Conservation (phyloP, 345 rosid species). For the Rhizophora mangle region DNA sequence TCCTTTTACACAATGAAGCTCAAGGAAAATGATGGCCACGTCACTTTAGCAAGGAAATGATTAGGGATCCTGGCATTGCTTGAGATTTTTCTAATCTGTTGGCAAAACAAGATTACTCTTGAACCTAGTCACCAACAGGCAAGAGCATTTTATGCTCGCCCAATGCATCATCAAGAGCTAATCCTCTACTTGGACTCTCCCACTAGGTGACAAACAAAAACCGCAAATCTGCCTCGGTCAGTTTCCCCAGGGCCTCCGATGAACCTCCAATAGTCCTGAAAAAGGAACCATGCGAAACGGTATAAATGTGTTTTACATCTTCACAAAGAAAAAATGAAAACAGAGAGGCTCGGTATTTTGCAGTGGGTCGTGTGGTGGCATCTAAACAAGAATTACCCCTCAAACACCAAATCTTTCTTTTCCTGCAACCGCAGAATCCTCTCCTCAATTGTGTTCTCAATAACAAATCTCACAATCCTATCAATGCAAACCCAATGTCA, state of each 20-base stretch:
- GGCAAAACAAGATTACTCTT: no score
- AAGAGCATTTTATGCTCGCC: no score
- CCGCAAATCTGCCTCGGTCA: constrained; percentile 74
- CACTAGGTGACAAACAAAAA: constrained; percentile 53
- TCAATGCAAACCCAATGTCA: constrained; percentile 2
- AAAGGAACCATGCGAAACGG: no score
- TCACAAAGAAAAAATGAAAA: not conserved
- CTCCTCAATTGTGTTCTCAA: constrained; percentile 93
- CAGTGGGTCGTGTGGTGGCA: not conserved
- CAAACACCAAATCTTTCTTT: constrained; percentile 93
- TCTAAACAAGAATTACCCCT: constrained; percentile 51
- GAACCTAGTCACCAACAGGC: no score
- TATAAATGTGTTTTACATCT: no score
- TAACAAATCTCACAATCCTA: constrained; percentile 82
- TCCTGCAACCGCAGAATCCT: constrained; percentile 86
- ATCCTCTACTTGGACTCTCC: no score
- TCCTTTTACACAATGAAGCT: no score
- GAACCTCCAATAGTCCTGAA: constrained; percentile 89
- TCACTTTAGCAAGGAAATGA: no score
- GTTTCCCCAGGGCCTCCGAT: constrained; percentile 70
- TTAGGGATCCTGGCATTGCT: no score
- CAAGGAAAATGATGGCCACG: no score
- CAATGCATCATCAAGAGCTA: no score
- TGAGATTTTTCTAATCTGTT: no score
- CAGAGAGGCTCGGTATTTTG: not conserved